Percentiles rank a stretch among this genome's conserved stretches.
phyloP scores from a whole-genome alignment of 1,284 basidiomycete species.

The Omphalotus olearius region DNA sequence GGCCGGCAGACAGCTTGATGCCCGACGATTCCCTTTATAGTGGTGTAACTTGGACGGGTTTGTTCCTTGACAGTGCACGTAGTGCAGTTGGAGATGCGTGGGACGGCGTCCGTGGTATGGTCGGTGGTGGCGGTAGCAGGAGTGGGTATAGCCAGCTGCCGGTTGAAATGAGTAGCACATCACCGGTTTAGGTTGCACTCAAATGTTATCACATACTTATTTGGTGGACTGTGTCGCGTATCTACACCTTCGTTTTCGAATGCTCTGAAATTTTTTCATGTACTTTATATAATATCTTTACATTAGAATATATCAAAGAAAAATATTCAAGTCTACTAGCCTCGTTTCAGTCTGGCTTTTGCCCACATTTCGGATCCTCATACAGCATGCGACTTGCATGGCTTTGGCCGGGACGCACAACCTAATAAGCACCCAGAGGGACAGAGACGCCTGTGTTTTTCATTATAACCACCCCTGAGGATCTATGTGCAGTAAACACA shows the following conservation, averaged over 20 bases:
- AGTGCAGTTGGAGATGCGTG: slow-evolving; percentile 34
- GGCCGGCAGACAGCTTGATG: slow-evolving; percentile 69
- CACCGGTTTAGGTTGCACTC: not conserved
- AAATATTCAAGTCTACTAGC: too few species aligned
- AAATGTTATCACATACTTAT: not conserved
- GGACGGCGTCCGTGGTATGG: slow-evolving; percentile 38
- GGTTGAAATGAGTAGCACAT: slow-evolving; percentile 51
- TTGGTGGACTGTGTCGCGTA: not conserved
- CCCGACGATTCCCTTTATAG: slow-evolving; percentile 44
- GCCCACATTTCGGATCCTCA: too few species aligned
- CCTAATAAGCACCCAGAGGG: slow-evolving; percentile 1
- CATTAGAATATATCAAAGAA: too few species aligned
- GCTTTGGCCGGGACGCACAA: too few species aligned
- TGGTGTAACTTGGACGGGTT: slow-evolving; percentile 33
- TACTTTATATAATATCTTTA: too few species aligned
- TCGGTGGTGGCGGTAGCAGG: slow-evolving; percentile 34
- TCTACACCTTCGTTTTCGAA: too few species aligned
- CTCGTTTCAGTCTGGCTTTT: too few species aligned
- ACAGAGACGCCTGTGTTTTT: slow-evolving; percentile 14
- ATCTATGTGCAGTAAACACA: slow-evolving; percentile 19
- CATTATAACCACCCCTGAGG: slow-evolving; percentile 24
- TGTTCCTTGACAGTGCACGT: slow-evolving; percentile 46
- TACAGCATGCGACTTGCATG: too few species aligned
- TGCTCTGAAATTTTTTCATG: too few species aligned
- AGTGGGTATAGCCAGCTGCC: slow-evolving; percentile 66